Base-by-base conservation (phyloP, 352 stramenopile species). In the Globisporangium viniferum region DNA sequence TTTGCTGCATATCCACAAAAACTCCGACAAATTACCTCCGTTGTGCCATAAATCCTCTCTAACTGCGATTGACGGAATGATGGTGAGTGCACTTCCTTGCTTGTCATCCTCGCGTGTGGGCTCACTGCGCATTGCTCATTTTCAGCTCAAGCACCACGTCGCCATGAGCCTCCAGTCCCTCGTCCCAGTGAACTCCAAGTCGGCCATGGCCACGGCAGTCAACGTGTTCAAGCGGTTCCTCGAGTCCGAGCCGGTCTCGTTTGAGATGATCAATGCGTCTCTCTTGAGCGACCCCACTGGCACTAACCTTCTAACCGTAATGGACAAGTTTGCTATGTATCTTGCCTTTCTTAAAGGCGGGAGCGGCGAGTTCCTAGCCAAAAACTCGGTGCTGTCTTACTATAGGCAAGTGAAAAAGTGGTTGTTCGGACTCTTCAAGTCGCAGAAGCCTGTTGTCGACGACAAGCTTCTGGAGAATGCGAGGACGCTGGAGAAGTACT, bases 141-240 rank as follows among this genome's bases (percentile, higher is more conserved):
- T 31, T 3, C 29, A 31, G 29, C 29, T 31, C 29, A 31, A 31
- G 29, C 29, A 31, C 29, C 29, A 36, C 2, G 33, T 6, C 33
- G 33, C 5, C 33, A 66, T 66, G 46, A 58, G 46, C 20, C 10
- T 59, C 18, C 27, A 66, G 4, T 20, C 46, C 6, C 60, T 66
- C 20, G 33, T 49, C 20, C 60, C 60, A 2, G 31, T 8, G 29
- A 68, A 68, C 36, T 27, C 33, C 22, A 55, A 31, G 24, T 31
- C 62, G 18, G 12, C 62, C 22, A 58, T 59, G 31, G 18, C 33
- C 3, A 59, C 48, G 1, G 48, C 48, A 15, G 20, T 59, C 3
- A 59, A 59, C 46, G 29, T 22, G 15, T 65, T 65, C 18, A 58
- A 65, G 44, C 15, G 59, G 15, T 65, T 49, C 9, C 46, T 66